A percentile compares a stretch with the other conserved stretches of the same genome.
phyloP scores from a whole-genome alignment of 371 early-diverging fungal genomes.

The Mortierella sp. region DNA sequence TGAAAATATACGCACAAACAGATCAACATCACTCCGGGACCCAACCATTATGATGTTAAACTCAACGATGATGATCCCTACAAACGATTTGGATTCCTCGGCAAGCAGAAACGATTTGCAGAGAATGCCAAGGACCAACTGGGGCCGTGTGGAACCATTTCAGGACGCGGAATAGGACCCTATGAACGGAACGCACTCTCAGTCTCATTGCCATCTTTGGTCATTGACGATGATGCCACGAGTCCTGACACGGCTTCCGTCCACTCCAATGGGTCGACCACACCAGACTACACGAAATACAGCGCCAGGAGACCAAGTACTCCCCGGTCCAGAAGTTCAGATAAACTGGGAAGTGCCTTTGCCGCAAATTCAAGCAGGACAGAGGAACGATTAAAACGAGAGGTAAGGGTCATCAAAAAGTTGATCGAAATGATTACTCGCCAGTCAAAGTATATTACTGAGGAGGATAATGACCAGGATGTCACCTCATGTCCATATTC shows the following conservation, averaged over 20 bases:
- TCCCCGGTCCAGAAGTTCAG: conserved; percentile 33
- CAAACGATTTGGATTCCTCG: conserved; percentile 50
- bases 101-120: conserved; percentile 40
- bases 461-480: too few species aligned
- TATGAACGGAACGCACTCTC: conserved; percentile 35
- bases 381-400: conserved; percentile 37
- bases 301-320: conserved; percentile 14
- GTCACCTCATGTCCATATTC: too few species aligned
- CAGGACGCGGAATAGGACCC: conserved; percentile 9
- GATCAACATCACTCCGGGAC: conserved; percentile 52
- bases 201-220: conserved; percentile 29
- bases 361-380: conserved; percentile 12
- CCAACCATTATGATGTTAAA: conserved; percentile 50
- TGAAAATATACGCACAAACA: conserved; percentile 5
- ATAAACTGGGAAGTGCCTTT: conserved; percentile 28
- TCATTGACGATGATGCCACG: conserved; percentile 28
- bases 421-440: too few species aligned
- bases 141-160: not conserved
- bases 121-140: conserved; percentile 2
- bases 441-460: too few species aligned
- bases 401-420: too few species aligned
- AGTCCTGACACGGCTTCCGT: conserved; percentile 29
- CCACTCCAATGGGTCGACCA: conserved; percentile 37
- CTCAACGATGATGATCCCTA: conserved; percentile 35
- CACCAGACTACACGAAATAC: conserved; percentile 20